Evolutionary conservation across 371 early-diverging fungal species (phyloP).

Genomic region (Mycotypha africana): DNA sequence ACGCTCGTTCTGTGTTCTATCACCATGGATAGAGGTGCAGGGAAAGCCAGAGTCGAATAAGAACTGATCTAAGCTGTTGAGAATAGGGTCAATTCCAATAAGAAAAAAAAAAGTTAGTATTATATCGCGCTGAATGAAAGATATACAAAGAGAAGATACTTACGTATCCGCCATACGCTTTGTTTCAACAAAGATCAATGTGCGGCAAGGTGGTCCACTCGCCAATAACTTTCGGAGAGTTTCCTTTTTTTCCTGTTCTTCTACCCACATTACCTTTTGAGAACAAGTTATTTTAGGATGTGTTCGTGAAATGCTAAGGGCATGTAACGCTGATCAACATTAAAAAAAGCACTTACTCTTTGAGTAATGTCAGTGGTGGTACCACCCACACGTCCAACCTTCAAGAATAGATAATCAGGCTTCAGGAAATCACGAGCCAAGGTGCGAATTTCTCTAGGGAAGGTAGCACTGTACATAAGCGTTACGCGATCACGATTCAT

Average conservation of each 20-base stretch:
- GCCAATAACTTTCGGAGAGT: slow-evolving; percentile 28
- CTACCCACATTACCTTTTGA: slow-evolving; percentile 78
- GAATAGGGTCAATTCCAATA: too few relatives aligned
- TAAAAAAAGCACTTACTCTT: slow-evolving; percentile 14
- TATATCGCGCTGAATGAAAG: too few relatives aligned
- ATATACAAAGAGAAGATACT: neutral
- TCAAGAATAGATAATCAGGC: slow-evolving; percentile 49
- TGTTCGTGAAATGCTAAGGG: slow-evolving; percentile 40
- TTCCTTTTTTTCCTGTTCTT: slow-evolving; percentile 52
- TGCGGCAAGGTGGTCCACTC: slow-evolving; percentile 47
- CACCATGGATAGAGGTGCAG: slow-evolving; percentile 70
- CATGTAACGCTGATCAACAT: slow-evolving; percentile 47
- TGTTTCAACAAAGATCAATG: slow-evolving; percentile 81
- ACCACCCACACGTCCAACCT: slow-evolving; percentile 51
- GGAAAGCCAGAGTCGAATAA: slow-evolving; percentile 66
- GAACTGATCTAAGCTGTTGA: slow-evolving; percentile 67
- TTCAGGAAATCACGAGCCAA: slow-evolving; percentile 90
- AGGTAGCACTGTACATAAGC: slow-evolving; percentile 84
- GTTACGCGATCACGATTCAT: slow-evolving; percentile 82
- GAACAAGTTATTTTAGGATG: neutral
- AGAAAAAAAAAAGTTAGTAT: neutral
- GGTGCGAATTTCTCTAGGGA: slow-evolving; percentile 89
- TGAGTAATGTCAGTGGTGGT: slow-evolving; percentile 50
- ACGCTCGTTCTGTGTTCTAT: slow-evolving; percentile 73
- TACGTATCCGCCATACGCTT: slow-evolving; percentile 81